Evolutionary conservation across 2,329 filamentous ascomycete species (phyloP).

Genomic region (Biscogniauxia mediterranea): DNA sequence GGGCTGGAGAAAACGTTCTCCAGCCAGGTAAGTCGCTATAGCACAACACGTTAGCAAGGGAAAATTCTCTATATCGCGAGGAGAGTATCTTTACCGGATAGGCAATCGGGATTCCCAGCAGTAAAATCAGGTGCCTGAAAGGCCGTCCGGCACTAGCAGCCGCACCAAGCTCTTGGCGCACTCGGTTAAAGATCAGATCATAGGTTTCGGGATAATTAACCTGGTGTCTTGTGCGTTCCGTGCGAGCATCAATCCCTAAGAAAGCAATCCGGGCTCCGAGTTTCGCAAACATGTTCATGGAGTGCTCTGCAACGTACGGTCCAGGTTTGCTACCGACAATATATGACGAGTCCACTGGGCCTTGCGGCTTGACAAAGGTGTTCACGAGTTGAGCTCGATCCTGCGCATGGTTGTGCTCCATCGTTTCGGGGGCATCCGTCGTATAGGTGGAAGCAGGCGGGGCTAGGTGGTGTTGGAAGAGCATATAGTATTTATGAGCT

Average conservation of each 20-base stretch:
- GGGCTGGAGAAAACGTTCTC: constrained; percentile 89
- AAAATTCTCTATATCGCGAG: constrained; percentile 37
- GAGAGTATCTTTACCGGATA: constrained; percentile 62
- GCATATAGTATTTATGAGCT: constrained; percentile 96
- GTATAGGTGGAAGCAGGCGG: constrained; percentile 86
- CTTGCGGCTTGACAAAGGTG: constrained; percentile 64
- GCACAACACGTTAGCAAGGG: constrained; percentile 9
- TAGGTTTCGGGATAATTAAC: constrained; percentile 95
- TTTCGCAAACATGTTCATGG: constrained; percentile 81
- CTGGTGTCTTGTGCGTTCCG: constrained; percentile 89
- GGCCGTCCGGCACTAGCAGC: constrained; percentile 67
- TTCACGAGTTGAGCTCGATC: constrained; percentile 73
- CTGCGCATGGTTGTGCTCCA: constrained; percentile 56
- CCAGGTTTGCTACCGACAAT: constrained; percentile 75
- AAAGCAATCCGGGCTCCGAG: constrained; percentile 82
- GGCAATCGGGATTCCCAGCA: constrained; percentile 84
- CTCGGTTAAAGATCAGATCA: constrained; percentile 74
- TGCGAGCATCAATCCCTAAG: constrained; percentile 86
- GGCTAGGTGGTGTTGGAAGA: constrained; percentile 92
- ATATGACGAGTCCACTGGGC: constrained; percentile 62
- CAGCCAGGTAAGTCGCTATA: constrained; percentile 83
- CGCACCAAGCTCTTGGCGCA: constrained; percentile 69
- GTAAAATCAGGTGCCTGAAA: constrained; percentile 82
- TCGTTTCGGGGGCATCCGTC: constrained; percentile 59
- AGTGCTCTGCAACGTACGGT: constrained; percentile 86